These are phyloP conservation scores for Cinnamomum micranthum DNA, from an alignment of 164 flowering plant genomes.

Conservation along the genomic window DNA sequence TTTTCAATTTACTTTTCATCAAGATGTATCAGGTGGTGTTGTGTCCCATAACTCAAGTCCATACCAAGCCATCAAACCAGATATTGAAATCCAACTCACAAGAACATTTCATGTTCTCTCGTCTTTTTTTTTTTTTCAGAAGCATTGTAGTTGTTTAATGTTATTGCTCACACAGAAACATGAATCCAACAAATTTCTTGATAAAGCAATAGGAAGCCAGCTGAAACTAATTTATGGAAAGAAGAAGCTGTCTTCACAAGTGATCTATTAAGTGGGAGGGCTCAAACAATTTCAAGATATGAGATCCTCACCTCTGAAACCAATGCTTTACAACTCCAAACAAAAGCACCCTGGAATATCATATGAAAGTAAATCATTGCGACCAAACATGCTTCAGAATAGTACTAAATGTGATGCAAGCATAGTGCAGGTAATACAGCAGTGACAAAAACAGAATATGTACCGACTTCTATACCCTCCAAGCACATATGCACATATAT, in stretches of 20 bases:
- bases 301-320: slow-evolving; percentile 68
- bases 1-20: too few relatives aligned
- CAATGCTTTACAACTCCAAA: slow-evolving; percentile 89
- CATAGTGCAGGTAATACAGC: not conserved
- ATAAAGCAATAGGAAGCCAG: not conserved
- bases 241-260: not conserved
- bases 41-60: too few relatives aligned
- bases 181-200: not conserved
- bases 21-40: too few relatives aligned
- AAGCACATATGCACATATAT: not conserved
- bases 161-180: not conserved
- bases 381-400: not conserved
- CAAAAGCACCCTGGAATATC: slow-evolving; percentile 73
- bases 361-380: slow-evolving; percentile 3
- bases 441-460: not conserved
- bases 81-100: too few relatives aligned
- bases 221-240: not conserved
- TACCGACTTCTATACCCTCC: not conserved
- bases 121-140: too few relatives aligned
- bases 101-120: too few relatives aligned
- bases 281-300: not conserved
- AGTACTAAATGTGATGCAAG: not conserved
- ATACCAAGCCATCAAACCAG: too few relatives aligned
- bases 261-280: not conserved
- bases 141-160: too few relatives aligned